Conservation (phyloP, 78 protist species). For the Anaeramoeba flamelloides region DNA sequence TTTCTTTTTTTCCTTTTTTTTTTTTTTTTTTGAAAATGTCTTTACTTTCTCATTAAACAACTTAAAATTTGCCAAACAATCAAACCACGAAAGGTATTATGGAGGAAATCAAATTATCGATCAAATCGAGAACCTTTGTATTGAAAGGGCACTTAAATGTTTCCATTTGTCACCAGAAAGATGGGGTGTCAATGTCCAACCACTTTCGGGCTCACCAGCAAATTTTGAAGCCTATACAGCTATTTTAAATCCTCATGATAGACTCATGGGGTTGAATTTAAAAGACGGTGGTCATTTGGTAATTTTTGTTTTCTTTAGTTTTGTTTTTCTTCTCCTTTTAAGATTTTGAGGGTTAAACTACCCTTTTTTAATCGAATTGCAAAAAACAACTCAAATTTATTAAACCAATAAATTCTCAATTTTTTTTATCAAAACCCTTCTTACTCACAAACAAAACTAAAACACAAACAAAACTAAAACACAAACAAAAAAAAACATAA, state of each 20-base stretch:
- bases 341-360: not conserved
- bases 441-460: no score
- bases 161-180: slow-evolving; percentile 57
- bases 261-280: slow-evolving; percentile 95
- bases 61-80: no score
- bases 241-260: slow-evolving; percentile 86
- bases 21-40: no score
- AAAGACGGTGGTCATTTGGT: slow-evolving; percentile 90
- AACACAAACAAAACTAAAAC: no score
- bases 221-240: slow-evolving; percentile 84
- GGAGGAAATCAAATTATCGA: slow-evolving; percentile 95
- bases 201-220: slow-evolving; percentile 75
- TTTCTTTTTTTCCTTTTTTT: no score
- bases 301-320: not conserved
- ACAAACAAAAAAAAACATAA: no score
- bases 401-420: not conserved
- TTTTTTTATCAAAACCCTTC: no score
- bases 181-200: slow-evolving; percentile 99
- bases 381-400: not conserved
- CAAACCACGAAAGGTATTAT: no score
- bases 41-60: no score
- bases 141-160: slow-evolving; percentile 73
- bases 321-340: not conserved
- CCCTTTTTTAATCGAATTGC: not conserved
- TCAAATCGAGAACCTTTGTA: slow-evolving; percentile 41